Conservation (phyloP, 2,329 filamentous ascomycete genomes). For the Magnaporthiopsis incrustans region DNA sequence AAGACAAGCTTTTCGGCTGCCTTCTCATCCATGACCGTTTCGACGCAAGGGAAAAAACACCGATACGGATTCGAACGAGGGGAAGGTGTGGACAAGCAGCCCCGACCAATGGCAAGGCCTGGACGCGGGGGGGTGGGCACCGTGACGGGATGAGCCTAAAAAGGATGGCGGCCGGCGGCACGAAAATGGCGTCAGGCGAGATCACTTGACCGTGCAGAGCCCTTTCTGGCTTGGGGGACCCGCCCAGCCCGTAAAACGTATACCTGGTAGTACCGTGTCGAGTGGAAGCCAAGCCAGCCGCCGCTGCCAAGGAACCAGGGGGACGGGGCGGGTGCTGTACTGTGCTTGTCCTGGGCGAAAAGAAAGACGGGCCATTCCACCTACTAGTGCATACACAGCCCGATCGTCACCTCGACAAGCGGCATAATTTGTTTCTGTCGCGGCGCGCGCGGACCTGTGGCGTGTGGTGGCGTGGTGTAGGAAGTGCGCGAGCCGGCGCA, state of each 20-base stretch:
- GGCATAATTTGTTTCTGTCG: no score
- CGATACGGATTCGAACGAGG: neutral
- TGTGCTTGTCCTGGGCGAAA: no score
- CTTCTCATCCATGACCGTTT: neutral
- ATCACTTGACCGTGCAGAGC: neutral
- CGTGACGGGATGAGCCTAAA: conserved; percentile 7
- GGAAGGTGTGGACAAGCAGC: neutral
- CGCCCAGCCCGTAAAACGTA: neutral
- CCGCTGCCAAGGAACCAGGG: neutral
- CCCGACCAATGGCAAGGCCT: neutral
- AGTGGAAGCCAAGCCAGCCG: neutral
- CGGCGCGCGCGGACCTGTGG: neutral
- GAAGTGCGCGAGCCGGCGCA: no score
- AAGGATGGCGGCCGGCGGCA: conserved; percentile 4
- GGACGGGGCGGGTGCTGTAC: no score
- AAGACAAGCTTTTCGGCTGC: no score
- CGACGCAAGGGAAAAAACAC: neutral
- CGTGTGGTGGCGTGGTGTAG: no score
- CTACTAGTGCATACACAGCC: no score
- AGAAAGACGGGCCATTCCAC: no score
- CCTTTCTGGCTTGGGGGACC: no score
- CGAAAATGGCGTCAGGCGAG: neutral
- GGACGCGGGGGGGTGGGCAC: neutral
- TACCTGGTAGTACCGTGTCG: neutral
- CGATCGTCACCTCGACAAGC: no score